Evolutionary conservation across 257 asterid species (phyloP), one percentile per base, ranked within the genome.

Genomic region (Anisodus tanguticus): DNA sequence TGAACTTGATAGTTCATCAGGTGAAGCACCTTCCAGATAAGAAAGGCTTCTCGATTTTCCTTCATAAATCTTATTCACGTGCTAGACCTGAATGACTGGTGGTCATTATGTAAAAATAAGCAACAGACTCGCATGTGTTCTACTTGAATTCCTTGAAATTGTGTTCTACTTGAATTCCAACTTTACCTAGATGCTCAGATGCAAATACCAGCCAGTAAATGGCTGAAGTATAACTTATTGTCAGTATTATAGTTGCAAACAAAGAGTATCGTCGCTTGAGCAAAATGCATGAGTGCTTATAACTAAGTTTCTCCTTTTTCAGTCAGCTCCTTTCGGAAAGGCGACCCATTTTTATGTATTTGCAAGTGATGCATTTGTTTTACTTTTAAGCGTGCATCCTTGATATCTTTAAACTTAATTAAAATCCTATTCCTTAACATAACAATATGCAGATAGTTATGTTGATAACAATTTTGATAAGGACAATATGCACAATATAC

Each of bases 11-110:
- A 77, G 63, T 31, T 77, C 64, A 22, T 77, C 81, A 77, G 49
- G 64, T 53, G 47, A n/a, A 71, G 79, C 58, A 71, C 55, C 39
- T 6, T 71, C 79, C 37, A 16, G 79, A 51, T 76, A 76, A 51
- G 64, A 53, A 77, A 77, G 26, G 16, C 59, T 53, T 53, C 45
- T 74, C 2, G 6, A 19, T 53, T 77, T 71, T 53, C 64, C 31
- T 53, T 51, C 63, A 22, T 53, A 9, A 47, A 77, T 26, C 81
- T 51, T 51, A 51, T 77, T 76, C 81, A 51, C 81, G 7, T 55
- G 13, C 47, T 12, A 26, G 81, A 77, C 62, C 81, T 77, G 81
- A 53, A 77, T 53, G 31, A 53, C 64, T 77, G 64, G 63, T 26
- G 62, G 81, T 51, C 45, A 51, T 76, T 22, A 76, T 47, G 45